Evolutionary conservation across 352 stramenopile genomes (phyloP).

Genomic region (Aphanomyces stellatus): DNA sequence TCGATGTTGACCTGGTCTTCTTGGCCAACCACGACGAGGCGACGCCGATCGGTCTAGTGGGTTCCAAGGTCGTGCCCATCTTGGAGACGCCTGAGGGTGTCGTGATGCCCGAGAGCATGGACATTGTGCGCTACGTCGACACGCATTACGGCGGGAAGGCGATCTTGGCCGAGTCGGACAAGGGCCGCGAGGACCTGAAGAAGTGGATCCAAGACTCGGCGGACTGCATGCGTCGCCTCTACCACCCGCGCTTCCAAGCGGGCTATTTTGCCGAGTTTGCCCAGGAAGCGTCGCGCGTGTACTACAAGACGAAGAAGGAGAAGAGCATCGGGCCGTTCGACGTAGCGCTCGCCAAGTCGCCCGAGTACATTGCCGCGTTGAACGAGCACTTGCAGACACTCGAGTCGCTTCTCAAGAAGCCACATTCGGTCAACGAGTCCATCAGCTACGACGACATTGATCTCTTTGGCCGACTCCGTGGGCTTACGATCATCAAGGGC

Average conservation of each 20-base stretch:
- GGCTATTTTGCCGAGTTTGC: slow-evolving; percentile 41
- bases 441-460: slow-evolving; percentile 52
- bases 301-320: slow-evolving; percentile 47
- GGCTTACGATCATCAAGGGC: slow-evolving; percentile 45
- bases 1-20: slow-evolving; percentile 12
- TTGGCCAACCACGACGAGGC: slow-evolving; percentile 45
- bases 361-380: slow-evolving; percentile 31
- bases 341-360: slow-evolving; percentile 30
- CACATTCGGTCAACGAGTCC: slow-evolving; percentile 33
- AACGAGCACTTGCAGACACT: slow-evolving; percentile 35
- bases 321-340: slow-evolving; percentile 33
- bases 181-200: slow-evolving; percentile 34
- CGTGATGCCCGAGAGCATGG: slow-evolving; percentile 45
- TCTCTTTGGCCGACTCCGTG: slow-evolving; percentile 38
- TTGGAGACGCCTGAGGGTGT: slow-evolving; percentile 32
- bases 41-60: slow-evolving; percentile 28
- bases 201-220: slow-evolving; percentile 31
- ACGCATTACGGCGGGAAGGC: slow-evolving; percentile 30
- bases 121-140: slow-evolving; percentile 51
- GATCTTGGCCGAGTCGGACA: slow-evolving; percentile 28
- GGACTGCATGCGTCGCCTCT: slow-evolving; percentile 28
- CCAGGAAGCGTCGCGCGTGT: slow-evolving; percentile 33
- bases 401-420: slow-evolving; percentile 31
- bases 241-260: slow-evolving; percentile 34
- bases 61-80: slow-evolving; percentile 29